Evolutionary conservation across 2,329 filamentous ascomycete genomes (phyloP).

Genomic region (Graphium sp.): DNA sequence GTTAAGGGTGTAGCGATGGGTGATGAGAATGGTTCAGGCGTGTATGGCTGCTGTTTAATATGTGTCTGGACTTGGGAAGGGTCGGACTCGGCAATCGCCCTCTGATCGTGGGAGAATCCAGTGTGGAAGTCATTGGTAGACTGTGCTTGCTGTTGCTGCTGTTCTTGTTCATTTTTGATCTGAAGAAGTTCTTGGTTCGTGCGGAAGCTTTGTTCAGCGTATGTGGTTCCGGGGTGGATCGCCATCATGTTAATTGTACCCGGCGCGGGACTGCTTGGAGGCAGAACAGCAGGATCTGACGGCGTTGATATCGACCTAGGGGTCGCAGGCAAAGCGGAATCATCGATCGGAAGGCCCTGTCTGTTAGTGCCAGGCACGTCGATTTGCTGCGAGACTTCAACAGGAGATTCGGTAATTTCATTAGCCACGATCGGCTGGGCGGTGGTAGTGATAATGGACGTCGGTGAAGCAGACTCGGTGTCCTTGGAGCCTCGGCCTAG

Average conservation of each 20-base stretch:
- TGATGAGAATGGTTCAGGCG: constrained; percentile 2
- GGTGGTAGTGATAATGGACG: neutral
- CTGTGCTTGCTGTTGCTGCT: constrained; percentile 4
- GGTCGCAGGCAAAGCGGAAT: constrained; percentile 5
- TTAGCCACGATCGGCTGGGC: neutral
- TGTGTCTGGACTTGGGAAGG: constrained; percentile 1
- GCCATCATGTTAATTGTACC: constrained; percentile 25
- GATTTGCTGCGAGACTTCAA: neutral
- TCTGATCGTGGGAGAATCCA: neutral
- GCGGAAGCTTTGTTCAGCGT: neutral
- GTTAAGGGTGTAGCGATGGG: constrained; percentile 3
- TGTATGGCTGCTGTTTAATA: constrained; percentile 2
- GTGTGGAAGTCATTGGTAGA: neutral
- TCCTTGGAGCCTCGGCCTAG: constrained; percentile 3
- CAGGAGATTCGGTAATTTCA: neutral
- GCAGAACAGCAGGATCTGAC: constrained; percentile 9
- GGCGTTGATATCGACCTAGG: constrained; percentile 3
- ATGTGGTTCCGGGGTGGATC: neutral
- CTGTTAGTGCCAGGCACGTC: neutral
- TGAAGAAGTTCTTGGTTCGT: neutral
- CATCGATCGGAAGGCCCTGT: constrained; percentile 1
- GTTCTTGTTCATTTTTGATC: constrained; percentile 2
- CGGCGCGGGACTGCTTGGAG: constrained; percentile 17
- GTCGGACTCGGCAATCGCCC: neutral
- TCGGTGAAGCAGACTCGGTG: constrained; percentile 1